phyloP scores from a whole-genome alignment of 345 rosid genomes.

The Syzygium jambos region DNA sequence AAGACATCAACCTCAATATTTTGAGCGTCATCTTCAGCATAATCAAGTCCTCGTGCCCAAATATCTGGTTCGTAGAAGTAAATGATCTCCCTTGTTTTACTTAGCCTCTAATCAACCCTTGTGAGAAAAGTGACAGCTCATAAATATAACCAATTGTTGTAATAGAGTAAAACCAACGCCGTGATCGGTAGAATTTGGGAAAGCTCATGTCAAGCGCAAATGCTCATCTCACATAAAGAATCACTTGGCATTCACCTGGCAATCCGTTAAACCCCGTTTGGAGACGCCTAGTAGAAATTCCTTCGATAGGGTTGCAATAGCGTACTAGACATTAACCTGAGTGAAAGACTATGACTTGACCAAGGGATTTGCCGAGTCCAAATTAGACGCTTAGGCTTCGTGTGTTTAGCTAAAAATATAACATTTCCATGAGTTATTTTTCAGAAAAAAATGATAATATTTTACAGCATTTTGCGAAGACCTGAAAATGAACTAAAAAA shows the following conservation, averaged over 20 bases:
- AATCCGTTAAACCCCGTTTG: not conserved
- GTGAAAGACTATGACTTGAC: not conserved
- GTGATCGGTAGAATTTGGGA: accelerated
- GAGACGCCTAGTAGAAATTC: accelerated
- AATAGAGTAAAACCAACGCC: not conserved
- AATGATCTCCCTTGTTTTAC: not conserved
- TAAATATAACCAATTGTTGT: accelerated
- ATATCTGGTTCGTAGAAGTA: not conserved
- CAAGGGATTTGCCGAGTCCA: not conserved
- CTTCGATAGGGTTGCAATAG: not conserved
- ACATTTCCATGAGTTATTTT: no score
- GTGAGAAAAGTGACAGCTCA: not conserved
- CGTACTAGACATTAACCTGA: not conserved
- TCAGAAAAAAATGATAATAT: no score
- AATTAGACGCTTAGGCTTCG: not conserved
- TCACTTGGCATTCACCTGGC: accelerated
- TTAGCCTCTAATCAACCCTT: not conserved
- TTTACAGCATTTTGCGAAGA: no score
- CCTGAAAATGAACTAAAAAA: no score
- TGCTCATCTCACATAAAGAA: accelerated
- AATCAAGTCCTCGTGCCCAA: no score
- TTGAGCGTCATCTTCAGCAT: no score
- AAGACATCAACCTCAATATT: no score
- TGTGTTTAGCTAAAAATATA: no score
- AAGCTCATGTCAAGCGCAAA: accelerated